Evolutionary conservation across 2,329 filamentous ascomycete genomes (phyloP), one percentile per base, ranked within the genome.

Genomic region (Chlorencoelia australis): DNA sequence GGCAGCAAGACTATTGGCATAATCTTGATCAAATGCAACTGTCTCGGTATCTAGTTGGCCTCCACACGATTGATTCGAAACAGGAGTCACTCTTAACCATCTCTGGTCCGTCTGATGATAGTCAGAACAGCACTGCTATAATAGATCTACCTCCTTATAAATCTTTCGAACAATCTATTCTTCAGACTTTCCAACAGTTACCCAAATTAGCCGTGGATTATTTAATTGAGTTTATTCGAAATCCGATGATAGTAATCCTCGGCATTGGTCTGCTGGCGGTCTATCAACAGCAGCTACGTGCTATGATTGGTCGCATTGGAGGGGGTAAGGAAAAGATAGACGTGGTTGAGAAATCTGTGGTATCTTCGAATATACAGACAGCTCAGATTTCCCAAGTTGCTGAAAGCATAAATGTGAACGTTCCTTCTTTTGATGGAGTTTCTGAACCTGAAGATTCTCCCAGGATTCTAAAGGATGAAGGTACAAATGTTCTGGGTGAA

Each of bases 41-140:
- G 8, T 68, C 70, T 8, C 68, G 74, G 37, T 75, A 69, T 2
- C 61, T 89, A 37, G 70, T 83, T 7, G 83, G 83, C n/a, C 80
- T 79, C 1, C 83, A 88, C 52, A 71, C 69, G 2, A 63, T 83
- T 25, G 71, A 75, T 20, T 61, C 53, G 5, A 55, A 57, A 17
- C 53, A 54, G 3, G 60, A 63, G n/a, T 58, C 53, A n/a, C 58
- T 67, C 14, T 60, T 65, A 14, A 66, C 63, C 28, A 64, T 70
- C 27, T 61, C 62, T 1, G 60, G 56, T 7, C 59, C 64, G 7
- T 8, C 30, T 2, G 35, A 45, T 8, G 34, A 45, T 4, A 42
- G 41, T 20, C 24, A 44, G 18, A 46, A 53, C 10, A 62, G 66
- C 17, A 51, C 25, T 22, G 10, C 27, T 9, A 22, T 39, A 7